phyloP scores from a whole-genome alignment of 2,329 filamentous ascomycete genomes.

The Volutella citrinella region DNA sequence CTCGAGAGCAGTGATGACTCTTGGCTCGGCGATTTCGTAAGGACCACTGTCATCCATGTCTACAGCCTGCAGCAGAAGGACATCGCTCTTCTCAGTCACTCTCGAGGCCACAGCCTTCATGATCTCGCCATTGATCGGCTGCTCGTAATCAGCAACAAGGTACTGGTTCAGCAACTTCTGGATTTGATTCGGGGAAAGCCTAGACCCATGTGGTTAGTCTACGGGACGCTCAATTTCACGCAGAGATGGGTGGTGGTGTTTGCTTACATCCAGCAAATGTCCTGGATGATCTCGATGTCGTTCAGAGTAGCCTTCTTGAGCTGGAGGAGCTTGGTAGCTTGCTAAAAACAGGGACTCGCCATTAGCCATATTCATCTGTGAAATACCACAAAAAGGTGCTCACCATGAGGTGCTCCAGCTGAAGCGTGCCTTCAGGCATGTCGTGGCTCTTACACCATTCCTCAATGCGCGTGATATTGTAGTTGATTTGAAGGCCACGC shows the following conservation, averaged over 20 bases:
- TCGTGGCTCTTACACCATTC: constrained; percentile 99
- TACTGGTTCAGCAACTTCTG: constrained; percentile 99
- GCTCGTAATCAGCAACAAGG: constrained; percentile 96
- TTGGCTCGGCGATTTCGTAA: constrained; percentile 96
- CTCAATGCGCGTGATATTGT: constrained; percentile 98
- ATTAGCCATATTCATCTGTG: constrained; percentile 1
- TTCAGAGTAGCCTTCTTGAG: constrained; percentile 98
- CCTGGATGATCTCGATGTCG: constrained; percentile 99
- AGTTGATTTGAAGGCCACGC: constrained; percentile 98
- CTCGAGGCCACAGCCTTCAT: constrained; percentile 98
- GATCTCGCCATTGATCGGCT: constrained; percentile 98
- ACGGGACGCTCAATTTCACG: no score
- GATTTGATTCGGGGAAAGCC: constrained; percentile 97
- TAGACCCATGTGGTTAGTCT: no score
- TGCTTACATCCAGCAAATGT: constrained; percentile 99
- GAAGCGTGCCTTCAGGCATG: constrained; percentile 96
- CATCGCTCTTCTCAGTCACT: constrained; percentile 97
- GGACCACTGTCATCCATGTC: constrained; percentile 99
- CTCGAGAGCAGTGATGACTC: constrained; percentile 92
- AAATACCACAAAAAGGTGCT: no score
- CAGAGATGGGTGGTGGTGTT: no score
- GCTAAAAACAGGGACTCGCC: constrained; percentile 47
- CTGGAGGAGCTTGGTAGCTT: constrained; percentile 97
- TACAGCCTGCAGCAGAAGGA: constrained; percentile 86
- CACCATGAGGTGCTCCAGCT: constrained; percentile 97